These are phyloP conservation scores for Russula olivacea DNA, from an alignment of 768 basidiomycete species.

Conservation along the genomic window DNA sequence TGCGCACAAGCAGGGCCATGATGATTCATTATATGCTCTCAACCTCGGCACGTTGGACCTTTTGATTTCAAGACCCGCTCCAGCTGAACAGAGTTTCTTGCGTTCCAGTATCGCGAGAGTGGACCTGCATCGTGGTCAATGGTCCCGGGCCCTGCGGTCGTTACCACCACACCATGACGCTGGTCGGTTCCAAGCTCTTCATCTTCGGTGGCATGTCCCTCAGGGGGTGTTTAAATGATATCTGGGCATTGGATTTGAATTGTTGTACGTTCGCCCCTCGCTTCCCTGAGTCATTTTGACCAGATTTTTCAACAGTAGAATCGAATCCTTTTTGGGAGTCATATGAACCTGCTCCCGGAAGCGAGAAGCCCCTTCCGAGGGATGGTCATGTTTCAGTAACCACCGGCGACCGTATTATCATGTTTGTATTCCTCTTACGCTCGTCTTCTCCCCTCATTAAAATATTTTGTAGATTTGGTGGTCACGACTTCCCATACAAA, in stretches of 20 bases:
- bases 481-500: slow-evolving; percentile 96
- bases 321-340: slow-evolving; percentile 77
- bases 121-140: slow-evolving; percentile 80
- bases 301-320: slow-evolving; percentile 50
- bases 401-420: too few relatives aligned
- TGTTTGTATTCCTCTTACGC: too few relatives aligned
- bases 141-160: slow-evolving; percentile 79
- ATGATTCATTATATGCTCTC: slow-evolving; percentile 87
- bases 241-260: slow-evolving; percentile 95
- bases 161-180: slow-evolving; percentile 92
- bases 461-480: slow-evolving; percentile 48
- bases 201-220: slow-evolving; percentile 96
- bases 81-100: neutral
- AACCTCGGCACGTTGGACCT: slow-evolving; percentile 68
- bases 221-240: slow-evolving; percentile 86
- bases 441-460: too few relatives aligned
- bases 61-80: neutral
- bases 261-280: slow-evolving; percentile 54
- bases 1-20: slow-evolving; percentile 66
- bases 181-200: slow-evolving; percentile 87
- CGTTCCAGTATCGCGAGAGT: slow-evolving; percentile 77
- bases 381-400: slow-evolving; percentile 68
- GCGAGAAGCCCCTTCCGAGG: slow-evolving; percentile 68
- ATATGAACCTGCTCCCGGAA: slow-evolving; percentile 50
- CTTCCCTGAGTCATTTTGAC: slow-evolving; percentile 9